phyloP scores from a whole-genome alignment of 2,329 filamentous ascomycete genomes.

The Cordyceps javanica region DNA sequence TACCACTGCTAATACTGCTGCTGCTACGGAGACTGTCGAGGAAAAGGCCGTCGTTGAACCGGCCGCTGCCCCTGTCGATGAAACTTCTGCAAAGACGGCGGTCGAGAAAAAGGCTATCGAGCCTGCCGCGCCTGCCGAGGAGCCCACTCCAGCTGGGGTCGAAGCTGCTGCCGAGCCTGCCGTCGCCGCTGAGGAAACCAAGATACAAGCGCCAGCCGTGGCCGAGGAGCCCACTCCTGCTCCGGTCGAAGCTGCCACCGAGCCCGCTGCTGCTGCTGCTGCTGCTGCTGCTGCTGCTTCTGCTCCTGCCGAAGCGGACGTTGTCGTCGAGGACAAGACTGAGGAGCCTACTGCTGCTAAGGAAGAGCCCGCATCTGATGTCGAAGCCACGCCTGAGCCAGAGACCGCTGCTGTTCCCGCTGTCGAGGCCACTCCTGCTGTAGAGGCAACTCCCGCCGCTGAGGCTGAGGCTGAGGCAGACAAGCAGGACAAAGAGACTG shows the following conservation, averaged over 20 bases:
- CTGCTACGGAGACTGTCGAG: neutral
- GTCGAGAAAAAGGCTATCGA: neutral
- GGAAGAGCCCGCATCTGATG: neutral
- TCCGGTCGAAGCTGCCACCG: neutral
- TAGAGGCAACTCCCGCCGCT: neutral
- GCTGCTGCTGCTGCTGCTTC: neutral
- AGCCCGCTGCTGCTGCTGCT: neutral
- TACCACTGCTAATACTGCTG: neutral
- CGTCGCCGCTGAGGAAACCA: neutral
- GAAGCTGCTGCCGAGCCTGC: slow-evolving; percentile 10
- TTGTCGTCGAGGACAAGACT: too few relatives aligned
- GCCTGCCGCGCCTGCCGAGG: neutral
- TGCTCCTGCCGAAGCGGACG: too few relatives aligned
- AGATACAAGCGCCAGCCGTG: neutral
- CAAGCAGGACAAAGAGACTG: too few relatives aligned
- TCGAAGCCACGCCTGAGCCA: too few relatives aligned
- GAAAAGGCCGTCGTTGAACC: neutral
- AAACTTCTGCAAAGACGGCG: neutral
- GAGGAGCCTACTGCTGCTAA: neutral
- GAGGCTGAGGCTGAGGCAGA: neutral
- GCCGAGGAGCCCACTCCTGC: neutral
- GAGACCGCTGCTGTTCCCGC: too few relatives aligned
- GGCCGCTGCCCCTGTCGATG: too few relatives aligned
- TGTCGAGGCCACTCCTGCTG: neutral
- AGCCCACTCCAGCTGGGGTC: neutral